Percentiles rank a stretch among this genome's conserved stretches.
phyloP scores from a whole-genome alignment of 805 yeast species.

The Saccharomyces paradoxus region DNA sequence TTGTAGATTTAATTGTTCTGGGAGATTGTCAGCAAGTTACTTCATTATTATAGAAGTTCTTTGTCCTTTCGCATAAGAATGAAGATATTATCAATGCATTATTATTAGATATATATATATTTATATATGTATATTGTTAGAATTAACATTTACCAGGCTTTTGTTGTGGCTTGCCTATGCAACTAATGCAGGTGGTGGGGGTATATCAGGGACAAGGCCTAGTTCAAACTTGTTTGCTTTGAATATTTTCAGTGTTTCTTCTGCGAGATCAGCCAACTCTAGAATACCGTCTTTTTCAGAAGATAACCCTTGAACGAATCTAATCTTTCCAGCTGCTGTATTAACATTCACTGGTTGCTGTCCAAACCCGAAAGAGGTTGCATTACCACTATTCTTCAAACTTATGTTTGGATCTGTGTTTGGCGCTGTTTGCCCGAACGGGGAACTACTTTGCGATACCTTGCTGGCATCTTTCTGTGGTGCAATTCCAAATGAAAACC shows the following conservation, averaged over 20 bases:
- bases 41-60: constrained; percentile 5
- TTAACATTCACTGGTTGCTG: background rate
- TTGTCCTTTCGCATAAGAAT: background rate
- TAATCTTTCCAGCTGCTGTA: background rate
- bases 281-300: constrained; percentile 25
- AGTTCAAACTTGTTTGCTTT: constrained; percentile 39
- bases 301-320: constrained; percentile 30
- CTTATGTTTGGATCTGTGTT: background rate
- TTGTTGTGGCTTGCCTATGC: background rate
- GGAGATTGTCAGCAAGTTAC: constrained; percentile 62
- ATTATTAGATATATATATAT: background rate
- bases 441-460: background rate
- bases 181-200: constrained; percentile 51
- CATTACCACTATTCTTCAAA: background rate
- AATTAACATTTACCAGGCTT: background rate
- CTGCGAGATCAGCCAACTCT: constrained; percentile 36
- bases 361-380: background rate
- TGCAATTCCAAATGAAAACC: background rate
- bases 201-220: constrained; percentile 62
- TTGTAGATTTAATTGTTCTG: constrained; percentile 49
- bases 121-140: background rate
- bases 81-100: background rate
- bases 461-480: background rate
- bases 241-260: constrained; percentile 41
- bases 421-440: background rate